Percentiles rank a stretch among this genome's conserved stretches.
Conservation (phyloP, 2,329 filamentous ascomycete genomes). For the Phialocephala subalpina region DNA sequence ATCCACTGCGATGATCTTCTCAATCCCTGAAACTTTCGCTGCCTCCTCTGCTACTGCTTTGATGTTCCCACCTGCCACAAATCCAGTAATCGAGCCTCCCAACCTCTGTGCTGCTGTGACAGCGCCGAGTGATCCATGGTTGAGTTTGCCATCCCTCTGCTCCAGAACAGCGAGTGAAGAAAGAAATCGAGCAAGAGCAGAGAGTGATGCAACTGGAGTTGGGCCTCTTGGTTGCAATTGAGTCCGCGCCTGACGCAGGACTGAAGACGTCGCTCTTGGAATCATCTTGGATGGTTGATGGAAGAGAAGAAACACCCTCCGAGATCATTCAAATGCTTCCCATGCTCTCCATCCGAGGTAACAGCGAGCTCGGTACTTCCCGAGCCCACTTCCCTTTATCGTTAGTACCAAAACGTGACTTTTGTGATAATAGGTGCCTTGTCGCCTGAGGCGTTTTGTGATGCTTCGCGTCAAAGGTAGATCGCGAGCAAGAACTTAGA, state of each 20-base stretch:
- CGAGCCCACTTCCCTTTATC: no score
- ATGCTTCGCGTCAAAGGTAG: neutral
- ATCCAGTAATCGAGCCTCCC: constrained; percentile 84
- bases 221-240: constrained; percentile 51
- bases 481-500: constrained; percentile 19
- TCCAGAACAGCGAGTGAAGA: constrained; percentile 93
- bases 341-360: neutral
- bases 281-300: constrained; percentile 40
- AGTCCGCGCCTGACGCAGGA: constrained; percentile 42
- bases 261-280: constrained; percentile 40
- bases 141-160: constrained; percentile 89
- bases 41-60: constrained; percentile 82
- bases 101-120: constrained; percentile 87
- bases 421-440: neutral
- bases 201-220: constrained; percentile 50
- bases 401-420: no score
- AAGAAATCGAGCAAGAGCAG: constrained; percentile 72
- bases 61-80: constrained; percentile 83
- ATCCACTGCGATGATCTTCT: constrained; percentile 90
- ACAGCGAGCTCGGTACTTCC: neutral
- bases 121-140: constrained; percentile 81
- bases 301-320: neutral
- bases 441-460: neutral
- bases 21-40: constrained; percentile 87
- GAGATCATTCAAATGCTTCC: neutral